Evolutionary conservation across 129 eudicot genomes (phyloP).

Genomic region (Chrysanthemum seticuspe): DNA sequence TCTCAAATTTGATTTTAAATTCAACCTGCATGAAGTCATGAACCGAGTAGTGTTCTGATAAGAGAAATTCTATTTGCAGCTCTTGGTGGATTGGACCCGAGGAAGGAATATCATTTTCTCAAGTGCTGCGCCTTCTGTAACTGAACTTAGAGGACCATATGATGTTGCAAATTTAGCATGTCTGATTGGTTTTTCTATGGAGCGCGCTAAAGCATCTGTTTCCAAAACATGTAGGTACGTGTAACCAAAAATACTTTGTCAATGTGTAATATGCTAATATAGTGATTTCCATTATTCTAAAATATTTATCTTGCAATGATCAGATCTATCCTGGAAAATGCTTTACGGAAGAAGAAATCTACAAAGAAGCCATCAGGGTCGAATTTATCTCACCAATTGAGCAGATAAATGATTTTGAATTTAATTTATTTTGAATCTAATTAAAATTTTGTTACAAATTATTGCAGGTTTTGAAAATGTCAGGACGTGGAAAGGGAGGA

Average conservation of each 20-base stretch:
- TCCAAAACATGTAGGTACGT: slow-evolving; percentile 17
- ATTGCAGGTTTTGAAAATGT: slow-evolving; percentile 22
- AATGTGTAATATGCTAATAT: background rate
- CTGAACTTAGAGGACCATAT: slow-evolving; percentile 84
- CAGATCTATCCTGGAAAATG: slow-evolving; percentile 65
- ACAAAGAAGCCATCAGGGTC: slow-evolving; percentile 77
- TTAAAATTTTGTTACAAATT: too few relatives aligned
- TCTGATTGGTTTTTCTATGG: slow-evolving; percentile 1
- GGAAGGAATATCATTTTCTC: slow-evolving; percentile 75
- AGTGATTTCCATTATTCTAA: background rate
- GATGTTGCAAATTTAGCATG: slow-evolving; percentile 27
- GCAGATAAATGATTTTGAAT: background rate
- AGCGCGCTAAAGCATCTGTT: slow-evolving; percentile 65
- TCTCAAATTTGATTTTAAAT: too few relatives aligned
- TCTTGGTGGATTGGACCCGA: slow-evolving; percentile 87
- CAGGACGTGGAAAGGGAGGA: slow-evolving; percentile 54
- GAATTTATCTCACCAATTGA: slow-evolving; percentile 52
- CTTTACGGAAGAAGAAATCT: slow-evolving; percentile 62
- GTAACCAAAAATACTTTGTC: background rate
- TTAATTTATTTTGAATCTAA: too few relatives aligned
- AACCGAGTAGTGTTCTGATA: background rate
- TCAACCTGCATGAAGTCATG: too few relatives aligned
- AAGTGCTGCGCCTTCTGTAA: slow-evolving; percentile 75
- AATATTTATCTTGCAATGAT: slow-evolving; percentile 11
- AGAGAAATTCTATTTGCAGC: slow-evolving; percentile 41